Conservation (phyloP, 1,284 basidiomycete species). For the Cutaneotrichosporon curvatum region DNA sequence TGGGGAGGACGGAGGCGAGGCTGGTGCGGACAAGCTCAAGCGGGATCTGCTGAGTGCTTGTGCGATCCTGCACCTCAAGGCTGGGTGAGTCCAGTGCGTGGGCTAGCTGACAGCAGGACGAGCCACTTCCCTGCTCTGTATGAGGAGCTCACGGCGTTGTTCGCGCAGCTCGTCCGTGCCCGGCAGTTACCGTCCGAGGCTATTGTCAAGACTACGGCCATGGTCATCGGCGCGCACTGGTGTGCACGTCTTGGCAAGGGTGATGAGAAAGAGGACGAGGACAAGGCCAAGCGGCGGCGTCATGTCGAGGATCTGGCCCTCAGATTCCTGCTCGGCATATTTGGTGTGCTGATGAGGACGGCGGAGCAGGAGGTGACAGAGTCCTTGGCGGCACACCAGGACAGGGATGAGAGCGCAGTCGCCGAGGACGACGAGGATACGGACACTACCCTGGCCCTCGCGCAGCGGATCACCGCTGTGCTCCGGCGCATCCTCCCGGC, state of each 20-base stretch:
- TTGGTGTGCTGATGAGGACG: constrained; percentile 61
- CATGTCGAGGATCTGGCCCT: constrained; percentile 61
- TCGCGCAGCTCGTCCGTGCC: constrained; percentile 54
- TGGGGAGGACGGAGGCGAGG: constrained; percentile 19
- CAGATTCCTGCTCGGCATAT: constrained; percentile 64
- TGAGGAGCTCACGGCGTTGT: constrained; percentile 10
- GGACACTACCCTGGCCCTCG: constrained; percentile 50
- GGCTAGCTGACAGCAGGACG: constrained; percentile 14
- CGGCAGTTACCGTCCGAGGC: constrained; percentile 67
- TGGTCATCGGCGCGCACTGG: constrained; percentile 72
- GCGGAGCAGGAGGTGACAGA: constrained; percentile 53
- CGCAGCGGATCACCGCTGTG: constrained; percentile 73
- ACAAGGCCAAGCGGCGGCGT: constrained; percentile 23
- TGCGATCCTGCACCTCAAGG: constrained; percentile 36
- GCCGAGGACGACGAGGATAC: constrained; percentile 33
- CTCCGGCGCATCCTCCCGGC: constrained; percentile 80
- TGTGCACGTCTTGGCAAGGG: constrained; percentile 59
- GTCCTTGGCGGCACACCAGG: constrained; percentile 16
- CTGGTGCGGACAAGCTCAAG: constrained; percentile 51
- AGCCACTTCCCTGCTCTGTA: constrained; percentile 21
- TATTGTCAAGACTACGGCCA: constrained; percentile 66
- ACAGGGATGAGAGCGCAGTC: constrained; percentile 37
- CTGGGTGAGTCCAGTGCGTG: constrained; percentile 42
- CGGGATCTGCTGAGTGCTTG: constrained; percentile 62
- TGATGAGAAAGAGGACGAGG: constrained; percentile 43